Evolutionary conservation across 2,329 filamentous ascomycete species (phyloP).

Genomic region (Penicillium sp.): DNA sequence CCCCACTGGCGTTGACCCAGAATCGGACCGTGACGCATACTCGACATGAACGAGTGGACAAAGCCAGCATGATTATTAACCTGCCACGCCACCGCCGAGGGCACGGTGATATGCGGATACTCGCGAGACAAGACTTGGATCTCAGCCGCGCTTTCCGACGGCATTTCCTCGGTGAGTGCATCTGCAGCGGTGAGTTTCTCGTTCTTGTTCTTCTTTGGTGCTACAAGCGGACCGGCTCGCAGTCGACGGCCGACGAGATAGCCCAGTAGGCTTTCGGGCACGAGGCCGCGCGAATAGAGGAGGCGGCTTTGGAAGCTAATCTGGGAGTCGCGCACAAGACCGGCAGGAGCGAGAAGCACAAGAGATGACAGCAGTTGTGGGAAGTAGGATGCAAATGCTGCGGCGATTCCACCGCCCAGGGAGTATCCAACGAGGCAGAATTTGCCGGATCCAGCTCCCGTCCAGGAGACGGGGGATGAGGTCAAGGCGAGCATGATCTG

Average conservation of each 20-base stretch:
- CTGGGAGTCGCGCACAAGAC: constrained; percentile 68
- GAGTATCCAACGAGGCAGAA: constrained; percentile 80
- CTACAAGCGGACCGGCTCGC: constrained; percentile 42
- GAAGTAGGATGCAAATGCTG: constrained; percentile 69
- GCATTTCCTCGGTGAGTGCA: constrained; percentile 45
- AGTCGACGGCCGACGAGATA: constrained; percentile 55
- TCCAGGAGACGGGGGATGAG: constrained; percentile 71
- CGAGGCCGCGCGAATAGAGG: constrained; percentile 61
- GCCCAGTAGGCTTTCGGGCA: constrained; percentile 61
- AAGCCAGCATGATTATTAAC: constrained; percentile 67
- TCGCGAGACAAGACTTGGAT: constrained; percentile 55
- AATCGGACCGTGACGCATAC: constrained; percentile 70
- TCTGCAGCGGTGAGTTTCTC: constrained; percentile 42
- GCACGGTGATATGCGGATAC: constrained; percentile 58
- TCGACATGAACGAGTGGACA: constrained; percentile 68
- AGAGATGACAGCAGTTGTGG: constrained; percentile 68
- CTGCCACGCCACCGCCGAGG: constrained; percentile 70
- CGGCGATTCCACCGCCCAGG: constrained; percentile 73
- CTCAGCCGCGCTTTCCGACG: constrained; percentile 33
- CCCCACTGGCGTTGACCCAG: constrained; percentile 58
- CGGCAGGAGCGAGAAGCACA: constrained; percentile 76
- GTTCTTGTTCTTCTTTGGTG: constrained; percentile 27
- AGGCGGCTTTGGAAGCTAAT: constrained; percentile 63
- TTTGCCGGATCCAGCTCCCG: constrained; percentile 47
- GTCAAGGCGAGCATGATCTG: constrained; percentile 71